phyloP scores from a whole-genome alignment of 2,329 filamentous ascomycete genomes.

The Plectosphaerella cucumerina region DNA sequence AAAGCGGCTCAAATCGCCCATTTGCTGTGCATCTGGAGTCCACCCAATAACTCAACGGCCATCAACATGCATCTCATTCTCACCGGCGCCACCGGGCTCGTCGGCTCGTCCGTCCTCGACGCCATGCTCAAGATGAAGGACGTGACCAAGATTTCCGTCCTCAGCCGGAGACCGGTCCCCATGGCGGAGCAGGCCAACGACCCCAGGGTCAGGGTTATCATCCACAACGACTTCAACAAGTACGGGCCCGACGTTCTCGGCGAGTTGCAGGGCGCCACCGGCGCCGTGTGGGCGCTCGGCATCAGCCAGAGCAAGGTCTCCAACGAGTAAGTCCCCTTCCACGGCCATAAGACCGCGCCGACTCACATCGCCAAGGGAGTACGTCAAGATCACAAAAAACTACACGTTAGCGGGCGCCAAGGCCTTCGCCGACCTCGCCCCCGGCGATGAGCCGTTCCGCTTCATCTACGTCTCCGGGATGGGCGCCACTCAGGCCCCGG shows the following conservation, averaged over 20 bases:
- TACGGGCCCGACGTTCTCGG: constrained; percentile 55
- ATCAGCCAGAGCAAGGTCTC: constrained; percentile 56
- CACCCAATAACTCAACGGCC: neutral
- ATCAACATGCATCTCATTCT: constrained; percentile 62
- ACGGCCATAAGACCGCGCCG: neutral
- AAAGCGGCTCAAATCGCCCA: no score
- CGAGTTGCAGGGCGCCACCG: constrained; percentile 59
- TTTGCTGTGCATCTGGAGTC: no score
- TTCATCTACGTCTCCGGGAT: constrained; percentile 69
- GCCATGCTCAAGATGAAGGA: constrained; percentile 53
- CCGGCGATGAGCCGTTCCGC: constrained; percentile 49
- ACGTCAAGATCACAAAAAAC: constrained; percentile 63
- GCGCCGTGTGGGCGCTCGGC: constrained; percentile 71
- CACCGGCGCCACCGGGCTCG: constrained; percentile 64
- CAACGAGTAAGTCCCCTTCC: constrained; percentile 43
- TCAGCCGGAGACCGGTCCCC: constrained; percentile 60
- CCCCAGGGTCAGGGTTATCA: constrained; percentile 59
- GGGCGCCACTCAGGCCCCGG: constrained; percentile 55
- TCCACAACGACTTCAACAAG: constrained; percentile 61
- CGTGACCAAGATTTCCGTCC: constrained; percentile 63
- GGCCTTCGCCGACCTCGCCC: constrained; percentile 48
- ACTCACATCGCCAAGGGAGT: constrained; percentile 39
- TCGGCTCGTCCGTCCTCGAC: constrained; percentile 58
- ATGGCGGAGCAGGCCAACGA: constrained; percentile 56
- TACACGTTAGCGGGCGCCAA: constrained; percentile 61